A percentile compares a stretch with the other conserved stretches of the same genome.
Conservation (phyloP, 768 basidiomycete species). For the Clathrus columnatus region DNA sequence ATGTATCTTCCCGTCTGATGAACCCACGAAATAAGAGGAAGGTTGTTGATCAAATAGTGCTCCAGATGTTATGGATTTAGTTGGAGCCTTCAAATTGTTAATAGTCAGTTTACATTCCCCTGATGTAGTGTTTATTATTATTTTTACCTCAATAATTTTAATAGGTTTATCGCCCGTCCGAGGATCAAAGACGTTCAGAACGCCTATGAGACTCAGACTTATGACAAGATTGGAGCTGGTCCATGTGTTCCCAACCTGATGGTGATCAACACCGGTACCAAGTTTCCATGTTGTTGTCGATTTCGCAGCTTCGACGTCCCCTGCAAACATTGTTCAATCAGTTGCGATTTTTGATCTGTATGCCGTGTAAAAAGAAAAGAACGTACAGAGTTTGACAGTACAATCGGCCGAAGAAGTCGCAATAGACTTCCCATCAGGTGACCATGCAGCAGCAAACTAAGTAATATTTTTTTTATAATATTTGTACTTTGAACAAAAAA, state of each 20-base stretch:
- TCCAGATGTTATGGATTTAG: conserved; percentile 69
- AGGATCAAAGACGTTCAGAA: conserved; percentile 75
- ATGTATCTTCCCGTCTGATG: conserved; percentile 63
- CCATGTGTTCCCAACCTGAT: conserved; percentile 90
- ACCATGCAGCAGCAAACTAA: conserved; percentile 65
- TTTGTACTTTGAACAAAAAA: neutral
- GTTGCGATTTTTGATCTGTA: neutral
- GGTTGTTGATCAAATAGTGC: conserved; percentile 24
- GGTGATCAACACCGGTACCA: conserved; percentile 64
- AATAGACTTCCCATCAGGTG: conserved; percentile 59
- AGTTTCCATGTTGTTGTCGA: conserved; percentile 59
- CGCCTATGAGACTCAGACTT: conserved; percentile 76
- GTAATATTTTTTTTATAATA: neutral
- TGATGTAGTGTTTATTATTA: neutral
- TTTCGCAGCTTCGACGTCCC: conserved; percentile 75
- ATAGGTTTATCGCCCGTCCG: conserved; percentile 53
- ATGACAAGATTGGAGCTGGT: conserved; percentile 59
- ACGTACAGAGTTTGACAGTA: conserved; percentile 78
- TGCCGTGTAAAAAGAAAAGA: neutral
- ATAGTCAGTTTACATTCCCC: neutral
- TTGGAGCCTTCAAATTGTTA: conserved; percentile 60
- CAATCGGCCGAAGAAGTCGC: conserved; percentile 83
- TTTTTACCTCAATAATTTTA: conserved; percentile 51
- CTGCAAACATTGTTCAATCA: conserved; percentile 32
- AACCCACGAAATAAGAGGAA: conserved; percentile 72